A percentile compares a stretch with the other conserved stretches of the same genome.
Evolutionary conservation across 306 rosid species (phyloP).

Genomic region (Fragaria nilgerrensis): DNA sequence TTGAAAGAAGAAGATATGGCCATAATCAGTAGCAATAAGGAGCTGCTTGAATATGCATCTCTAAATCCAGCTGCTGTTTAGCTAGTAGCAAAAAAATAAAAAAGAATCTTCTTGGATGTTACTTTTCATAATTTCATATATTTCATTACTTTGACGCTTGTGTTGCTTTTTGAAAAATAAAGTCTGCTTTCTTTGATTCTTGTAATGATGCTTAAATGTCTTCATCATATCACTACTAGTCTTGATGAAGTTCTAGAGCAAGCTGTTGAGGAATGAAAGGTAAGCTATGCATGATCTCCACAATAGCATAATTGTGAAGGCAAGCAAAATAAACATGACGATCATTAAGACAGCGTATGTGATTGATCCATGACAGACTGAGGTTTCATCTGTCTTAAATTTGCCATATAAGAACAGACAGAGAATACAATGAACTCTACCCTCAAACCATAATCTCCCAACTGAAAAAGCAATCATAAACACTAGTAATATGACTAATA

Average conservation of each 20-base stretch:
- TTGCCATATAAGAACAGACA: background rate
- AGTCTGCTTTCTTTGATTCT: background rate
- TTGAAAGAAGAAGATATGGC: constrained; percentile 14
- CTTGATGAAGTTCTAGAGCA: background rate
- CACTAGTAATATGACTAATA: no score
- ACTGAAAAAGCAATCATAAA: background rate
- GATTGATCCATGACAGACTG: background rate
- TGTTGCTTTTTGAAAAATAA: background rate
- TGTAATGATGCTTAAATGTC: background rate
- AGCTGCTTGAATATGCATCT: constrained; percentile 7
- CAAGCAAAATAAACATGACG: background rate
- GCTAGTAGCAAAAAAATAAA: background rate
- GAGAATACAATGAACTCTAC: background rate
- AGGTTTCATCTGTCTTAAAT: background rate
- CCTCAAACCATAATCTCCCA: background rate
- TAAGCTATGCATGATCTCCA: background rate
- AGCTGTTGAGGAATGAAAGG: background rate
- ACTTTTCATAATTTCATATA: background rate
- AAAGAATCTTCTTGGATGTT: background rate
- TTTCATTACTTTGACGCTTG: background rate
- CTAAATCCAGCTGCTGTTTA: constrained; percentile 2
- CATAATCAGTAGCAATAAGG: background rate
- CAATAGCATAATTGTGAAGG: background rate
- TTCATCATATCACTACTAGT: background rate
- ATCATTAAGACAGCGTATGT: background rate